phyloP scores from a whole-genome alignment of 148 eudicot species.

The Nepenthes gracilis region DNA sequence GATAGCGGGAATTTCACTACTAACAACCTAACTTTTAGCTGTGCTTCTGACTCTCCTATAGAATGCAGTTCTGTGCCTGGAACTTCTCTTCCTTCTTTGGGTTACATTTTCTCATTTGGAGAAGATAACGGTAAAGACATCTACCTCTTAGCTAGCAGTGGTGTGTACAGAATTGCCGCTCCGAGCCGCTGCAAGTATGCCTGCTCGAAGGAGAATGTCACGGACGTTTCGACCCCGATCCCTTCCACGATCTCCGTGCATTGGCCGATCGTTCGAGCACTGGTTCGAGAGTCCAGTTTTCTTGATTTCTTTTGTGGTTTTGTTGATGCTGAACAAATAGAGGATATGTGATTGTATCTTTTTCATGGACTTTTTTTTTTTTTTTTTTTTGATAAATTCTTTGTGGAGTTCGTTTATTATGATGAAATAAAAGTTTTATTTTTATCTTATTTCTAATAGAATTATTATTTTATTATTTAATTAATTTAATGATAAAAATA shows the following conservation, averaged over 20 bases:
- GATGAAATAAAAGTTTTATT: too few species aligned
- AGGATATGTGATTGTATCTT: too few species aligned
- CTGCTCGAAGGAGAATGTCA: slow-evolving; percentile 48
- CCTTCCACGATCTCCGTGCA: neutral
- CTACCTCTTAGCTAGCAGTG: slow-evolving; percentile 53
- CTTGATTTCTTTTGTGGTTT: too few species aligned
- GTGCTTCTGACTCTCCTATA: slow-evolving; percentile 68
- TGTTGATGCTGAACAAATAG: slow-evolving; percentile 9
- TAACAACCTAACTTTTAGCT: slow-evolving; percentile 26
- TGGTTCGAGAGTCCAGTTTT: too few species aligned
- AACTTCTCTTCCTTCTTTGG: slow-evolving; percentile 45
- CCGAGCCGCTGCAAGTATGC: slow-evolving; percentile 62
- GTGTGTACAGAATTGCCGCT: slow-evolving; percentile 60
- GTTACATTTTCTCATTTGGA: slow-evolving; percentile 66
- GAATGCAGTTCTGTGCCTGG: slow-evolving; percentile 41
- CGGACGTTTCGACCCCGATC: slow-evolving; percentile 8
- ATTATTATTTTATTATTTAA: too few species aligned
- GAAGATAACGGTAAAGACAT: slow-evolving; percentile 62
- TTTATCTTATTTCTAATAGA: too few species aligned
- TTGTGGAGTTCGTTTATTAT: too few species aligned
- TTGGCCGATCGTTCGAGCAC: too few species aligned
- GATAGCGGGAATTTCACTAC: slow-evolving; percentile 62
- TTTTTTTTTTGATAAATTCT: too few species aligned
- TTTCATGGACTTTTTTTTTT: too few species aligned
- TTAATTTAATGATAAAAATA: too few species aligned